phyloP scores from a whole-genome alignment of 768 basidiomycete species.

The Termitomyces sp. region DNA sequence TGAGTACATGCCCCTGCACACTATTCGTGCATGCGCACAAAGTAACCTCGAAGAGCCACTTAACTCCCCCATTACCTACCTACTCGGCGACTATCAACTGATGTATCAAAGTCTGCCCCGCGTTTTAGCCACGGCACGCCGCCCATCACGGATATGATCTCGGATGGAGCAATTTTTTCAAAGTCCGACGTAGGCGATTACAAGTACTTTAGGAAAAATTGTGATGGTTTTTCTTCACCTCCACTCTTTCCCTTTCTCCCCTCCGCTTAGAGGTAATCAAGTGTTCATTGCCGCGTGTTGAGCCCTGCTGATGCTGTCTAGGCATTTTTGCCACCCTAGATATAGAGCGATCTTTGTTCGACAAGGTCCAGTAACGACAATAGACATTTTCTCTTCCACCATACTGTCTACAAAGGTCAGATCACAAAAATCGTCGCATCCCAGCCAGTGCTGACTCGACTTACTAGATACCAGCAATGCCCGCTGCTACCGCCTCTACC shows the following conservation, averaged over 20 bases:
- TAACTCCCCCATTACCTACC: too few relatives aligned
- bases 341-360: constrained; percentile 69
- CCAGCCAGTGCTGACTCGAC: constrained; percentile 5
- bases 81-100: not conserved
- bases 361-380: constrained; percentile 43
- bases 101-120: constrained; percentile 11
- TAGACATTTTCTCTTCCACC: constrained; percentile 27
- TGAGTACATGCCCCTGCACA: too few relatives aligned
- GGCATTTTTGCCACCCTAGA: constrained; percentile 35
- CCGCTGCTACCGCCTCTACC: constrained; percentile 69
- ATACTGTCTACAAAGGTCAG: constrained; percentile 39
- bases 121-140: constrained; percentile 9
- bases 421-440: not conserved
- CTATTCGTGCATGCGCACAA: too few relatives aligned
- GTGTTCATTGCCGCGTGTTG: constrained; percentile 5
- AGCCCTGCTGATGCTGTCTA: constrained; percentile 13
- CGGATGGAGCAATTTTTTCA: constrained; percentile 33
- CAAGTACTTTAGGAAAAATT: constrained; percentile 25
- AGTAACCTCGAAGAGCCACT: too few relatives aligned
- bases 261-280: constrained; percentile 36
- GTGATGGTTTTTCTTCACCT: constrained; percentile 27
- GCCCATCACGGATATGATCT: constrained; percentile 18
- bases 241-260: constrained; percentile 30
- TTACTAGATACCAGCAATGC: constrained; percentile 64
- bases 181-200: constrained; percentile 33